Evolutionary conservation across 768 basidiomycete genomes (phyloP).

Genomic region (Suillus fuscotomentosus): DNA sequence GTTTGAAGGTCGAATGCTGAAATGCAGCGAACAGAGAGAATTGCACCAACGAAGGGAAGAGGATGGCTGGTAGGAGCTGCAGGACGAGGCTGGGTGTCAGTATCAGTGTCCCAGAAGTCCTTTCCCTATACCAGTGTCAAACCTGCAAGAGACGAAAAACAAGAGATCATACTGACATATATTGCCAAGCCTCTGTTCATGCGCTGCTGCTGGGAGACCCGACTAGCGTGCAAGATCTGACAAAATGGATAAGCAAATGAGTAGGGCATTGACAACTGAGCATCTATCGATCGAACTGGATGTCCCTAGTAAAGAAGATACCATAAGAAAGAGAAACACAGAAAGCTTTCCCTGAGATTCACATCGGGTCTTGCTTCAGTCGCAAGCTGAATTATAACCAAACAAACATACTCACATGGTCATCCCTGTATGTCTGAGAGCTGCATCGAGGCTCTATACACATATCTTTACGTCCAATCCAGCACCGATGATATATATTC

Average conservation of each 20-base stretch:
- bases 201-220: not conserved
- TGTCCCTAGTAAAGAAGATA: not conserved
- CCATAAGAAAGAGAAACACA: no score
- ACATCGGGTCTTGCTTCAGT: not conserved
- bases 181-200: not conserved
- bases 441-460: slow-evolving; percentile 69
- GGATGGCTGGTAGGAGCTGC: not conserved
- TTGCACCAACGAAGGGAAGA: not conserved
- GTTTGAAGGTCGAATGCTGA: not conserved
- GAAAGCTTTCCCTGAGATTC: not conserved
- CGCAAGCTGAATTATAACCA: not conserved
- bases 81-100: no score
- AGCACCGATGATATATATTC: slow-evolving; percentile 73
- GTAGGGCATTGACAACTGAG: no score
- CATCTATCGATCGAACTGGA: not conserved
- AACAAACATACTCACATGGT: not conserved
- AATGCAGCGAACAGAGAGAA: not conserved
- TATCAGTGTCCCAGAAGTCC: no score
- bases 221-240: not conserved
- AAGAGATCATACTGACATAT: not conserved
- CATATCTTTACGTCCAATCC: slow-evolving; percentile 74
- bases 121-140: no score
- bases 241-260: not conserved
- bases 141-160: no score
- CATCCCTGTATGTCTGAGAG: not conserved